Percentiles rank a stretch among this genome's conserved stretches.
Conservation (phyloP, 2,329 filamentous ascomycete genomes). For the Talaromyces sp. region DNA sequence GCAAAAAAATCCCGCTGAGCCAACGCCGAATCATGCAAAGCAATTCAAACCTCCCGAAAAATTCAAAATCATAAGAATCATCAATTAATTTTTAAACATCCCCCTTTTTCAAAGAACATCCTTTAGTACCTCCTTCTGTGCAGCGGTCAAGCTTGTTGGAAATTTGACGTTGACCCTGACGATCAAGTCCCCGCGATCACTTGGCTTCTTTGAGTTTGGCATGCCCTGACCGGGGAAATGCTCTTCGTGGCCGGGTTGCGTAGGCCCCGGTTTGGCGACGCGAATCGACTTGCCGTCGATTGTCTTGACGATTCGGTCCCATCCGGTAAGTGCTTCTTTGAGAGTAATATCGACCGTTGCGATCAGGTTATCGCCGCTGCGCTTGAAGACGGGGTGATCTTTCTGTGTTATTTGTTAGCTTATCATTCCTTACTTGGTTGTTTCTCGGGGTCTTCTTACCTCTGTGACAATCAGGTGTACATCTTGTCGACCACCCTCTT, state of each 20-base stretch:
- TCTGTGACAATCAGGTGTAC: conserved; percentile 91
- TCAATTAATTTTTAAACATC: neutral
- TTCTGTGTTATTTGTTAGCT: conserved; percentile 53
- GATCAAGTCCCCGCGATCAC: conserved; percentile 77
- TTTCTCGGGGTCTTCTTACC: conserved; percentile 51
- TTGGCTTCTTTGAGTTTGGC: conserved; percentile 87
- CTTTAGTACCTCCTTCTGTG: conserved; percentile 74
- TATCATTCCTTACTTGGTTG: neutral
- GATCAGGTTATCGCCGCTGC: conserved; percentile 81
- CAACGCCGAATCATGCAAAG: neutral
- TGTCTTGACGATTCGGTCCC: conserved; percentile 83
- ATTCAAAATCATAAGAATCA: neutral
- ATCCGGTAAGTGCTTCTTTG: conserved; percentile 91
- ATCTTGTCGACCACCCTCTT: conserved; percentile 92
- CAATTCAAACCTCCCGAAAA: neutral
- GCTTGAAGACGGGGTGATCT: conserved; percentile 74
- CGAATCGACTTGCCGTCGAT: conserved; percentile 85
- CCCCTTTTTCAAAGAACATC: conserved; percentile 58
- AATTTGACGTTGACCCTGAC: conserved; percentile 91
- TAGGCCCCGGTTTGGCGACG: conserved; percentile 76
- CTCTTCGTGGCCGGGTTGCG: conserved; percentile 75
- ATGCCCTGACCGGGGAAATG: conserved; percentile 82
- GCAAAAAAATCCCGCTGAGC: neutral
- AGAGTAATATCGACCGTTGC: conserved; percentile 74
- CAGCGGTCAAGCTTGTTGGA: conserved; percentile 66